Evolutionary conservation across 192 early-diverging fungal genomes (phyloP).

Genomic region (Fimicolochytrium jonesii): DNA sequence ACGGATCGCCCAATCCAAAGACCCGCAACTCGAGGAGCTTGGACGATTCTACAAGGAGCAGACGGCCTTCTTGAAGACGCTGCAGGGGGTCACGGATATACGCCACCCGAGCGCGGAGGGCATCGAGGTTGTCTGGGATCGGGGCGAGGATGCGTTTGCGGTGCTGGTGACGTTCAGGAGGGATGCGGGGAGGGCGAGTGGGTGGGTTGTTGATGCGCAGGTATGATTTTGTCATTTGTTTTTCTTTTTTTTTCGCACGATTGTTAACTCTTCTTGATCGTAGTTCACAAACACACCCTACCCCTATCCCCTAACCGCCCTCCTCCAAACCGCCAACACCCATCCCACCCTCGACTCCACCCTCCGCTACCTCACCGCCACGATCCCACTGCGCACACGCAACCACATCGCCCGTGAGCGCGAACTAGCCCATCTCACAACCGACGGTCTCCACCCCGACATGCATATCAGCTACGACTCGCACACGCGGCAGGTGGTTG

Average conservation of each 20-base stretch:
- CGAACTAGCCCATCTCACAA: no score
- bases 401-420: slow-evolving; percentile 1
- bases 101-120: slow-evolving; percentile 15
- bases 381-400: not conserved
- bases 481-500: slow-evolving; percentile 7
- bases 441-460: no score
- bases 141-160: slow-evolving; percentile 3
- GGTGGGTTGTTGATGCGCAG: slow-evolving; percentile 17
- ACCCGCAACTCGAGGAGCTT: slow-evolving; percentile 29
- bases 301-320: slow-evolving; percentile 10
- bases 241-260: not conserved
- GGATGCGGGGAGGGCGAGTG: slow-evolving; percentile 2
- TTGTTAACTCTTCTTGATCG: not conserved
- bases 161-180: slow-evolving; percentile 1
- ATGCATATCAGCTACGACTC: no score
- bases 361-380: slow-evolving; percentile 1
- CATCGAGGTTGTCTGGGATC: slow-evolving; percentile 25
- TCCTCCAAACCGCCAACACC: slow-evolving; percentile 13
- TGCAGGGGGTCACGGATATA: slow-evolving; percentile 14
- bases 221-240: slow-evolving; percentile 2
- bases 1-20: slow-evolving; percentile 12
- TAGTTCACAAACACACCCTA: slow-evolving; percentile 12
- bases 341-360: slow-evolving; percentile 2
- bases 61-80: not conserved
- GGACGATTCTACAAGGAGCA: slow-evolving; percentile 25